Percentiles rank a stretch among this genome's conserved stretches.
phyloP scores from a whole-genome alignment of 2,329 filamentous ascomycete genomes.

The Trichoderma atroviride region DNA sequence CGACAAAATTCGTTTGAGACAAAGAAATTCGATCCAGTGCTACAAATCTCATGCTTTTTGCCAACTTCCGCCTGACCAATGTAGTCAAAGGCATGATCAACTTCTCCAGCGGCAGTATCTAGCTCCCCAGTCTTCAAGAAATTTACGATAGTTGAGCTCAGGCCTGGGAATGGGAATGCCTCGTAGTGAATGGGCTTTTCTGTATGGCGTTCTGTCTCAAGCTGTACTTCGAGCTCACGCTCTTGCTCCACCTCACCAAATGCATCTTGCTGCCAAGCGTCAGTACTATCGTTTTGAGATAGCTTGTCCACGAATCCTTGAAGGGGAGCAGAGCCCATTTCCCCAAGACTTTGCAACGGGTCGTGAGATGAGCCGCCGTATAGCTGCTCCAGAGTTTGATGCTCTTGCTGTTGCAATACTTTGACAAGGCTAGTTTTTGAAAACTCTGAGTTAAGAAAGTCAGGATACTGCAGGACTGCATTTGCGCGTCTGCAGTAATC shows the following conservation, averaged over 20 bases:
- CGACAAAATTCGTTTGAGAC: slow-evolving; percentile 38
- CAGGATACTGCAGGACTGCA: slow-evolving; percentile 46
- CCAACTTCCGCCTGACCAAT: slow-evolving; percentile 43
- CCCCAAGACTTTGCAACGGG: neutral
- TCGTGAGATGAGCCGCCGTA: slow-evolving; percentile 47
- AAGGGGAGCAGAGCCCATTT: neutral
- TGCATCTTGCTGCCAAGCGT: slow-evolving; percentile 42
- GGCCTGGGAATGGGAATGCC: slow-evolving; percentile 46
- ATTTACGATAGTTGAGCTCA: slow-evolving; percentile 50
- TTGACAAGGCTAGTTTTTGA: slow-evolving; percentile 41
- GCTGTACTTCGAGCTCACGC: slow-evolving; percentile 60
- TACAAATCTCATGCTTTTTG: slow-evolving; percentile 35
- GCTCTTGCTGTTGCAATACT: slow-evolving; percentile 50
- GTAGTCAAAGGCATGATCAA: slow-evolving; percentile 43
- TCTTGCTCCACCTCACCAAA: slow-evolving; percentile 64
- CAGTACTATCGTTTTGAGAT: neutral
- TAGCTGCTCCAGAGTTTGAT: slow-evolving; percentile 59
- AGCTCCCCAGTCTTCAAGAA: slow-evolving; percentile 51
- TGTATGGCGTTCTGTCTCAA: slow-evolving; percentile 59
- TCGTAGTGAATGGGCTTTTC: slow-evolving; percentile 49
- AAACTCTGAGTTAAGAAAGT: slow-evolving; percentile 42
- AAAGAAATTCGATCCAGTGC: slow-evolving; percentile 35
- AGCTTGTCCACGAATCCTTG: neutral
- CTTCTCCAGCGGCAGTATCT: neutral
- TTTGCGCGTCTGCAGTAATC: slow-evolving; percentile 63